Evolutionary conservation across 108 stramenopile species (phyloP).

Genomic region (Nannochloropsis granulata): DNA sequence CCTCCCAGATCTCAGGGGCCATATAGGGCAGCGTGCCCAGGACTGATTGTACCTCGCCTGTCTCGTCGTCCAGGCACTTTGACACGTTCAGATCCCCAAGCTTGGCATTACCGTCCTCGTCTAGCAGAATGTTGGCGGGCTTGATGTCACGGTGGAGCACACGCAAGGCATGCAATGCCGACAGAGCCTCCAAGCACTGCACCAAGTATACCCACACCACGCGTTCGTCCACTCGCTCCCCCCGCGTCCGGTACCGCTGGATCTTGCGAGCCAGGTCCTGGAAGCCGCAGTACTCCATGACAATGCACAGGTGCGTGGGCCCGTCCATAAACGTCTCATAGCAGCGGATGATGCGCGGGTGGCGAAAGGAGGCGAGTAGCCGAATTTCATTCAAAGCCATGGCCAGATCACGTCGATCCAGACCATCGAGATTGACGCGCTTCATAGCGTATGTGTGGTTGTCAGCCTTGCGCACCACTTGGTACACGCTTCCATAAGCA

Average conservation of each 20-base stretch:
- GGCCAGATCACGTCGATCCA: background rate
- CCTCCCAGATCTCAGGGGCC: background rate
- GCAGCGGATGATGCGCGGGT: constrained; percentile 14
- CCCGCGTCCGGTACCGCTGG: constrained; percentile 1
- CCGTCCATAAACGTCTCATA: constrained; percentile 9
- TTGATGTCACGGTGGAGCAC: constrained; percentile 17
- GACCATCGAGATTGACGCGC: background rate
- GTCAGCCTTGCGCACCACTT: background rate
- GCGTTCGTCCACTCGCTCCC: constrained; percentile 1
- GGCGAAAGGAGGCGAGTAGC: constrained; percentile 6
- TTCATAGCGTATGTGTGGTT: background rate
- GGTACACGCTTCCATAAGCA: background rate
- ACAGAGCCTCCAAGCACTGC: background rate
- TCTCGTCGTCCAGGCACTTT: background rate
- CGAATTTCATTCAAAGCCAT: background rate
- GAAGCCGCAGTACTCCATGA: constrained; percentile 25
- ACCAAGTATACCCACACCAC: constrained; percentile 15
- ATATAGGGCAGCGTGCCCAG: background rate
- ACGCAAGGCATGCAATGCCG: background rate
- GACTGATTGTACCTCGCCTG: background rate
- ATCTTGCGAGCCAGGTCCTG: constrained; percentile 19
- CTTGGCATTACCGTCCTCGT: constrained; percentile 6
- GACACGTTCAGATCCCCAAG: constrained; percentile 23
- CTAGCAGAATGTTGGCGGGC: constrained; percentile 11
- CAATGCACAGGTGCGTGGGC: constrained; percentile 9